phyloP scores from a whole-genome alignment of 306 rosid species.

The Geum urbanum region DNA sequence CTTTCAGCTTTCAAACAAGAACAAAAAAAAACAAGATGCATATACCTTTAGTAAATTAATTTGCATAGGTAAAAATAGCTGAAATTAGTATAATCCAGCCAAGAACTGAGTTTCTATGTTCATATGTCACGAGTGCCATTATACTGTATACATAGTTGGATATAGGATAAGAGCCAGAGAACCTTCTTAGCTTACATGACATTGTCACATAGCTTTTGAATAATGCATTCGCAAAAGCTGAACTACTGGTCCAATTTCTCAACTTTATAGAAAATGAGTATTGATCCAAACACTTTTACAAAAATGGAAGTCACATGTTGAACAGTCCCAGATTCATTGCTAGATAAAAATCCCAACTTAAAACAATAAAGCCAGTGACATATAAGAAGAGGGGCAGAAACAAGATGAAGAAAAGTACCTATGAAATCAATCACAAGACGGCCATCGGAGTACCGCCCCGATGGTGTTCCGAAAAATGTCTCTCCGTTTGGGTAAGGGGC shows the following conservation, averaged over 20 bases:
- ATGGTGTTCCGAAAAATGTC: slow-evolving; percentile 55
- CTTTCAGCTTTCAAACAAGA: slow-evolving; percentile 36
- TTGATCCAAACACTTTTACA: neutral
- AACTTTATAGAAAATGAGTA: neutral
- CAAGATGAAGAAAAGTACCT: slow-evolving; percentile 28
- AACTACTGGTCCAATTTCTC: slow-evolving; percentile 1
- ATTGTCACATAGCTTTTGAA: neutral
- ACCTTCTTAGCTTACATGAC: neutral
- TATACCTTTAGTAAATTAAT: neutral
- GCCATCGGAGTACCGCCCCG: slow-evolving; percentile 67
- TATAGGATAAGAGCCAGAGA: neutral
- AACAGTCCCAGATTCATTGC: neutral
- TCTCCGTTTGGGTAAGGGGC: slow-evolving; percentile 55
- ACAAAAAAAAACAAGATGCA: neutral
- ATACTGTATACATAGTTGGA: neutral
- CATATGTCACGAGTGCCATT: slow-evolving; percentile 3
- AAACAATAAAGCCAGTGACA: neutral
- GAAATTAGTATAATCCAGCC: neutral
- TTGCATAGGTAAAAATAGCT: neutral
- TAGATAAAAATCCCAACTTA: neutral
- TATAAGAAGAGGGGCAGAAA: neutral
- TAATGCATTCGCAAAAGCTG: slow-evolving; percentile 1
- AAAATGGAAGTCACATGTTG: neutral
- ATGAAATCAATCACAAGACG: slow-evolving; percentile 56
- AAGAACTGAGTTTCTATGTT: neutral